phyloP scores from a whole-genome alignment of 495 filamentous ascomycete species.

The Neurospora cerealis region DNA sequence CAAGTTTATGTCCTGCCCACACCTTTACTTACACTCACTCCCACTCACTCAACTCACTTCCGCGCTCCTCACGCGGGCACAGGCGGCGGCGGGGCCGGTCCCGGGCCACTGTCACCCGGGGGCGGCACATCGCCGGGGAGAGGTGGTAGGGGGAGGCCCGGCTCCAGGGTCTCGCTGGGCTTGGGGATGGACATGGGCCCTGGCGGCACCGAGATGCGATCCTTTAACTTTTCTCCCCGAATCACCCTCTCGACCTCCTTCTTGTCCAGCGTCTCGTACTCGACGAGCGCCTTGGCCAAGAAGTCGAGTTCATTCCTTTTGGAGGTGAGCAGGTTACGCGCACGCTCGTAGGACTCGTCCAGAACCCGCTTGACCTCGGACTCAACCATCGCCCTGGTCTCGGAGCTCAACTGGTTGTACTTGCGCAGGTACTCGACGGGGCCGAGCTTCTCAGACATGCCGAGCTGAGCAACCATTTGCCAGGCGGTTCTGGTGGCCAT shows the following conservation, averaged over 20 bases:
- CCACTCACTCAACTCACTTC: not conserved
- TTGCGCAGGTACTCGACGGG: conserved; percentile 76
- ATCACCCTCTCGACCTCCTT: conserved; percentile 86
- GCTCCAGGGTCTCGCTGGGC: conserved; percentile 16
- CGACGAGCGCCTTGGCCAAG: conserved; percentile 76
- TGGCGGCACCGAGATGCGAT: conserved; percentile 35
- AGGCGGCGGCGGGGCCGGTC: conserved; percentile 10
- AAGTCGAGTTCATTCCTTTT: conserved; percentile 76
- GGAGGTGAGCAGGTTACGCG: conserved; percentile 55
- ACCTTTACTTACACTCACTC: not conserved
- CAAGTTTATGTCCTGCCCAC: not conserved
- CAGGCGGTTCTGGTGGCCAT: conserved; percentile 70
- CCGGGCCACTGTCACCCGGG: conserved; percentile 1
- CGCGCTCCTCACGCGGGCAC: conserved; percentile 1
- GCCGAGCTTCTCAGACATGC: conserved; percentile 82
- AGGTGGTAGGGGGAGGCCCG: conserved; percentile 14
- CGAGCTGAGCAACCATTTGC: conserved; percentile 72
- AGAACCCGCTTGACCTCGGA: conserved; percentile 74
- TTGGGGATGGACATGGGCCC: conserved; percentile 39
- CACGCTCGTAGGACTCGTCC: conserved; percentile 70
- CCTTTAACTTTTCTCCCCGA: conserved; percentile 67
- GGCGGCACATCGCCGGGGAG: not conserved
- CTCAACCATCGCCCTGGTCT: conserved; percentile 79
- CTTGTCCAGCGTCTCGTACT: conserved; percentile 85
- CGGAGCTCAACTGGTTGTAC: conserved; percentile 70